Evolutionary conservation across 2,329 filamentous ascomycete genomes (phyloP), one percentile per base, ranked within the genome.

Genomic region (Blumeria hordei): DNA sequence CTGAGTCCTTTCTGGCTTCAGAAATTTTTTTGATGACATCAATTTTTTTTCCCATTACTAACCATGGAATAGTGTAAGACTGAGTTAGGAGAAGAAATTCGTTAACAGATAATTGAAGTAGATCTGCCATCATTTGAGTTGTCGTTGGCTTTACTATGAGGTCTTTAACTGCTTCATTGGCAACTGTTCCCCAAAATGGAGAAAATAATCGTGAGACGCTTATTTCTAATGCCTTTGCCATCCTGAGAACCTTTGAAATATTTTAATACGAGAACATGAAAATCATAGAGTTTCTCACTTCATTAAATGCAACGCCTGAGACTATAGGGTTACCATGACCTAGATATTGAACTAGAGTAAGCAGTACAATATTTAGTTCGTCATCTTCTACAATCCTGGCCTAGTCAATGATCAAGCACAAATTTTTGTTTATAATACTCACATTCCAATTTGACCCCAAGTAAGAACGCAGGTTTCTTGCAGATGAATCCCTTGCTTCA

Each of bases 161-260:
- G 61, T 94, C 86, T 65, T 88, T 90, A 33, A 92, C 82, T 1
- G 86, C 81, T 53, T 81, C 76, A 57, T 90, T 83, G 0, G 87
- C 88, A 47, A 98, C 72, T 34, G 77, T 90, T 60, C 80, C 78
- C 88, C 90, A 96, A 66, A 88, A 96, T 0, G 90, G 88, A 55
- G 81, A 79, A 56, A 96, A 81, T 0, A 98, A 70, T 14, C 80
- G 77, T 33, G 75, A 73, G 1, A 81, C 75, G 1, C 78, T 81
- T 39, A 77, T 72, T 3, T 73, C 72, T 43, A 80, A 75, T 51
- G 73, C 70, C 54, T 81, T 75, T 1, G 88, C 83, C 52, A 96
- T 72, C 57, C 79, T 80, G 18, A 83, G 72, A 41, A 94, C 70
- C 74, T 80, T 41, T n/a, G 41, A 32, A 21, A 28, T n/a, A 59